Evolutionary conservation across 78 protist species (phyloP).

Genomic region (Dictyostelium intermedium): DNA sequence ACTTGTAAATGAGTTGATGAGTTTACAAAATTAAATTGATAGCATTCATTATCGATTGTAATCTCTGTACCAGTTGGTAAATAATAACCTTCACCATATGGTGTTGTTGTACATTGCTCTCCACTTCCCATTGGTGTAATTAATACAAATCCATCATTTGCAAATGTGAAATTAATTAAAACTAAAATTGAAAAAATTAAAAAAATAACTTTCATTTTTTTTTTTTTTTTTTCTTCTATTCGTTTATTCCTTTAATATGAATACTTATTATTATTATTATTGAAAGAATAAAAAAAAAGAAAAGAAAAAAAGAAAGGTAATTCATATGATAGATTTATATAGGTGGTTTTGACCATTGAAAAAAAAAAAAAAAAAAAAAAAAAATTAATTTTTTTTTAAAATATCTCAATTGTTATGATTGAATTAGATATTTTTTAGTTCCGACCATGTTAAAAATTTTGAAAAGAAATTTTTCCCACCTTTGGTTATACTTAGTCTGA

Average conservation of each 20-base stretch:
- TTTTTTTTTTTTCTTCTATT: neutral
- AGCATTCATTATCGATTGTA: neutral
- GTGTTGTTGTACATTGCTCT: neutral
- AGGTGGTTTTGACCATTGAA: no score
- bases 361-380: no score
- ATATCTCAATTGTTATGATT: neutral
- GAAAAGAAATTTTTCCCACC: neutral
- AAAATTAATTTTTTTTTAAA: no score
- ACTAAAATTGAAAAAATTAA: neutral
- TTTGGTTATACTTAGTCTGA: no score
- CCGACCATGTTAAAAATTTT: neutral
- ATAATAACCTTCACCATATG: slow-evolving; percentile 12
- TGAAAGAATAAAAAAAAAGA: neutral
- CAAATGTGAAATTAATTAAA: neutral
- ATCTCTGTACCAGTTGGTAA: slow-evolving; percentile 18
- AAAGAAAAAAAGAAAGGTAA: neutral
- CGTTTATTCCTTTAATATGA: neutral
- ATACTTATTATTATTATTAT: neutral
- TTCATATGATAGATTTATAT: neutral
- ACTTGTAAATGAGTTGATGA: neutral
- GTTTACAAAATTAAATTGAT: neutral
- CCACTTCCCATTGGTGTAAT: neutral
- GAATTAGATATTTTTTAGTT: neutral
- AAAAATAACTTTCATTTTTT: neutral
- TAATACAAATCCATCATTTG: neutral